Base-by-base conservation (phyloP, 495 filamentous ascomycete genomes). In the Penicillium longicatenatum region DNA sequence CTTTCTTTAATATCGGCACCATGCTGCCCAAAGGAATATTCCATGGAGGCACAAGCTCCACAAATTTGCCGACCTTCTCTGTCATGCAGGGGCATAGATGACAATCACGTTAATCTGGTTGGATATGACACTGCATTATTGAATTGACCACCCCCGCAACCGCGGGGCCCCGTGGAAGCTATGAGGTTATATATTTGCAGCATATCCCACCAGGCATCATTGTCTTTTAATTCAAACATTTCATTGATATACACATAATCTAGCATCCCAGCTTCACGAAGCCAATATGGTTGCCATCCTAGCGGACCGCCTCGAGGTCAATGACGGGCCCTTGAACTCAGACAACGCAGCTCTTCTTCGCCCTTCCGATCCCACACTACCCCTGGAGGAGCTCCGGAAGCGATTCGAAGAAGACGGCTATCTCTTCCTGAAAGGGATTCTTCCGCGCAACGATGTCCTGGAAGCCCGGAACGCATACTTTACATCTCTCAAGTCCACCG, bases 401-500 rank as follows among this genome's bases (percentile, higher is more conserved):
- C 76, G 84, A 17, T 84, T 79, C 50, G 51, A 82, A n/a, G 56
- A 74, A 45, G 83, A 86, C 58, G 83, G 84, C 17, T 86, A 86
- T 62, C 72, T 87, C 42, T 85, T 85, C 59, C 54, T 88, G 7
- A 87, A 87, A 60, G 74, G 76, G 31, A 61, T 86, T 2, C 66
- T 88, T 17, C 84, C 85, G 0, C 82, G 83, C 2, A 66, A 70
- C 4, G 82, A 85, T 50, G 83, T 88, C 11, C 71, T 86, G 14
- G 71, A 75, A 24, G 78, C 81, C 37, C 77, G 85, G 17, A 66
- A 80, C 33, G 59, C 75, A 51, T 89, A 89, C 67, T 89, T 89
- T 65, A 59, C 73, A 19, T 77, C 78, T 43, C 67, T 87, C 31
- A 70, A 74, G 1, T 75, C 80, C 11, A 84, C 78, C 1, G 84